Base-by-base conservation (phyloP, 2,329 filamentous ascomycete genomes). In the Aspergillus spinulosporus region DNA sequence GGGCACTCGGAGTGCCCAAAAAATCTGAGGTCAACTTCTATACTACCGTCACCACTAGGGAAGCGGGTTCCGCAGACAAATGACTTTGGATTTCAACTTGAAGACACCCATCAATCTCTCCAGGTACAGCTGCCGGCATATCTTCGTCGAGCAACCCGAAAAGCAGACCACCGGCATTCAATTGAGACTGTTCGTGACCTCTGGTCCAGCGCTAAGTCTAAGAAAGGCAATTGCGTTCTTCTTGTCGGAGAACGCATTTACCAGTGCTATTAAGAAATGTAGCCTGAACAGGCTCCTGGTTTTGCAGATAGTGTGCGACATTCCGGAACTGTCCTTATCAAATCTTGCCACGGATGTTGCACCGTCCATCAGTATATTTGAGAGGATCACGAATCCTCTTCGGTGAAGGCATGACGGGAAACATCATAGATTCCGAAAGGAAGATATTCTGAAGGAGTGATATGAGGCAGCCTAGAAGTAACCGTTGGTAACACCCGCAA, bases 371-470 rank as follows among this genome's bases (percentile, higher is more conserved):
- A 68, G 65, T 6, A 56, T 69, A 3, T 57, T 64, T 42, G 64
- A 70, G 36, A 61, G 57, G 3, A 49, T 64, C 9, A 46, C 59
- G n/a, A 47, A 12, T 5, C 52, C 48, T 5, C 39, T 71, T 8
- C 72, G 1, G 63, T 71, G 3, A 21, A 21, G 21, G 21, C 21
- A 21, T 21, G 21, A 21, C 21, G 21, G 21, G 31, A 21, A 65
- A 67, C 12, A 63, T 77, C 43, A 49, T 70, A n/a, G 66, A 9
- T 77, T 76, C 58, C 78, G 75, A 74, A 59, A 52, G 29, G 62
- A 66, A 37, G 72, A 75, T 58, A 64, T 61, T 59, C 52, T 58
- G 26, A 55, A 62, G 31, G 68, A 21, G 21, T 21, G 21, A 21
- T 21, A 21, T 21, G 21, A 21, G 21, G 21, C 21, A 21, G 21